Conservation (phyloP, 1,284 basidiomycete genomes). For the Cryptococcus sp. region DNA sequence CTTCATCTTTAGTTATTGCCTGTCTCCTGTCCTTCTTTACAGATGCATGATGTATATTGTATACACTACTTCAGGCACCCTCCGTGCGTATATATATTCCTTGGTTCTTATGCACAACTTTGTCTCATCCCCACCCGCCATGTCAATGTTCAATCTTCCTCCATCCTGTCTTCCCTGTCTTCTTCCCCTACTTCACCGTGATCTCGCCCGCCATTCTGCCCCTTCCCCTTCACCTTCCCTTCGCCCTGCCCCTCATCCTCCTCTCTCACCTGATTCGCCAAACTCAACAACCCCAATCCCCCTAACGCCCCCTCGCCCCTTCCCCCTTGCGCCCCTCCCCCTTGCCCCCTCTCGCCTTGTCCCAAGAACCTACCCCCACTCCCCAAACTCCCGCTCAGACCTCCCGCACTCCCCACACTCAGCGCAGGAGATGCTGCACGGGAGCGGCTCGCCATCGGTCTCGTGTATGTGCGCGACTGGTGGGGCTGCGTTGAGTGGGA, state of each 20-base stretch:
- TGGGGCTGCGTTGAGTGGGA: neutral
- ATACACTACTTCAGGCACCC: no score
- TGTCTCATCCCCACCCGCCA: no score
- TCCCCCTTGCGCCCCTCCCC: conserved; percentile 1
- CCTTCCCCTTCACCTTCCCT: conserved; percentile 12
- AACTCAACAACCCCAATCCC: conserved; percentile 37
- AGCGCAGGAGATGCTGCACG: conserved; percentile 44
- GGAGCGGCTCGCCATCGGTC: conserved; percentile 36
- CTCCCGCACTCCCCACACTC: conserved; percentile 37
- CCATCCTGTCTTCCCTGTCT: conserved; percentile 18
- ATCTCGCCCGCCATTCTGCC: no score
- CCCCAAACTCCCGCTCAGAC: conserved; percentile 30
- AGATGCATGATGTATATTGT: no score
- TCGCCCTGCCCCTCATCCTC: conserved; percentile 16
- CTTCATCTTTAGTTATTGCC: no score
- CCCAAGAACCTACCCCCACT: conserved; percentile 14
- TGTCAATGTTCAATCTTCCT: conserved; percentile 19
- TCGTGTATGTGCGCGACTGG: conserved; percentile 32
- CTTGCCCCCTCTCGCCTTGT: conserved; percentile 15
- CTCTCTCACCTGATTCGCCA: conserved; percentile 20
- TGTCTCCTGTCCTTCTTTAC: no score
- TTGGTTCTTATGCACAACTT: no score
- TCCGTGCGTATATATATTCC: no score
- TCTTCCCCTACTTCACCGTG: no score
- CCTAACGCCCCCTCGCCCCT: conserved; percentile 27